phyloP scores from a whole-genome alignment of 352 stramenopile species.

The Phytophthora capsici region DNA sequence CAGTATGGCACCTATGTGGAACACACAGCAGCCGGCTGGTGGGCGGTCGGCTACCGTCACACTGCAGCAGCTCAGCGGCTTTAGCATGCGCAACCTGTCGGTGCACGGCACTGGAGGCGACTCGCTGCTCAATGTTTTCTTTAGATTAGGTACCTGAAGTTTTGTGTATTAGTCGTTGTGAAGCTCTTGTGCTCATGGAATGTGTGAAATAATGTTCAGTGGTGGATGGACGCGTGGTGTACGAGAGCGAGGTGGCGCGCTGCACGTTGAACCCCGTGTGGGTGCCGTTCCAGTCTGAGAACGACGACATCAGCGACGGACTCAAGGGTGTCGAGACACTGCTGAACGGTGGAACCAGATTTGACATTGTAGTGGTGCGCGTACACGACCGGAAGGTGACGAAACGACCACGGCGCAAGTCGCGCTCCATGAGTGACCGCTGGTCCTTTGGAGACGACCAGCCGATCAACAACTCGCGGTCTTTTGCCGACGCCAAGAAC shows the following conservation, averaged over 20 bases:
- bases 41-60: conserved; percentile 51
- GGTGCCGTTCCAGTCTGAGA: conserved; percentile 75
- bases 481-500: conserved; percentile 40
- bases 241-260: conserved; percentile 75
- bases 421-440: conserved; percentile 46
- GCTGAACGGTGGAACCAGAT: conserved; percentile 57
- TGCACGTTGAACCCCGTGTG: conserved; percentile 84
- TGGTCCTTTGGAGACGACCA: conserved; percentile 51
- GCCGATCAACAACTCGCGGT: conserved; percentile 51
- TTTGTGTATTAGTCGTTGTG: background rate
- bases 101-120: conserved; percentile 49
- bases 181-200: background rate
- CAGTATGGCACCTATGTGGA: conserved; percentile 36
- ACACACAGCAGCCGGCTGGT: conserved; percentile 15
- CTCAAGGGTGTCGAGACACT: conserved; percentile 43
- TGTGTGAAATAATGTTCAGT: conserved; percentile 35
- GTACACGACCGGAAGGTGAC: conserved; percentile 54
- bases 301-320: conserved; percentile 33
- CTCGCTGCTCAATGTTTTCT: conserved; percentile 75
- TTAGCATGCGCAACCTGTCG: conserved; percentile 84
- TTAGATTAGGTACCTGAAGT: conserved; percentile 61
- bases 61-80: conserved; percentile 76
- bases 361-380: conserved; percentile 74
- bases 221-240: conserved; percentile 69
- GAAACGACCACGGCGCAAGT: conserved; percentile 59